Percentiles rank a stretch among this genome's conserved stretches.
Evolutionary conservation across 345 rosid genomes (phyloP).

Genomic region (Hypericum androsaemum): DNA sequence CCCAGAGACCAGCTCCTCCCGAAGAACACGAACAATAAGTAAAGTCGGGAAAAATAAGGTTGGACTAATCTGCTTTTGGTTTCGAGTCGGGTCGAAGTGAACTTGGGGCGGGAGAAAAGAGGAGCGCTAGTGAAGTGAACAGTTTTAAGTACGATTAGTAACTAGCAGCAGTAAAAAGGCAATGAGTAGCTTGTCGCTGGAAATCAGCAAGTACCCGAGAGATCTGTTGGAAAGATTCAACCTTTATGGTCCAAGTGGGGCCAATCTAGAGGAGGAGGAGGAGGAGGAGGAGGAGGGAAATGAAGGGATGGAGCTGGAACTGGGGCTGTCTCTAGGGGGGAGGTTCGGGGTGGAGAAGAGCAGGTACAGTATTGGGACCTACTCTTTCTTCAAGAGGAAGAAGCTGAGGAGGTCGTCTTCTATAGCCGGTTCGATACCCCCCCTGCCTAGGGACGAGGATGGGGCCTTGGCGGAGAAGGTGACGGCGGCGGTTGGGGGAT

Average conservation of each 20-base stretch:
- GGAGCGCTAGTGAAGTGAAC: too few species aligned
- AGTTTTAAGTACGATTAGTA: too few species aligned
- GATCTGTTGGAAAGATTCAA: constrained; percentile 37
- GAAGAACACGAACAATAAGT: too few species aligned
- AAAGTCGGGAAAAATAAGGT: too few species aligned
- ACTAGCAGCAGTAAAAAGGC: constrained; percentile 12
- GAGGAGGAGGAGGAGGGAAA: constrained; percentile 20
- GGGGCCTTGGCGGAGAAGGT: not conserved
- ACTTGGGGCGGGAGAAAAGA: too few species aligned
- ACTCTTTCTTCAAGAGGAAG: constrained; percentile 5
- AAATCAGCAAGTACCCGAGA: constrained; percentile 12
- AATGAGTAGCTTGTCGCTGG: constrained; percentile 3
- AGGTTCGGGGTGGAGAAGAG: constrained; percentile 72
- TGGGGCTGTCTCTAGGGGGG: constrained; percentile 73
- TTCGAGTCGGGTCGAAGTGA: too few species aligned
- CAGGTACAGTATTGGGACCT: constrained; percentile 4
- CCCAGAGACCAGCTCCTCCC: too few species aligned
- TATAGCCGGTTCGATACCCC: constrained; percentile 44
- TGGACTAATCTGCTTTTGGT: too few species aligned
- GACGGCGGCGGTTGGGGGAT: constrained; percentile 11
- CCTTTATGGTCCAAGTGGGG: not conserved
- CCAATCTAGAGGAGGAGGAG: not conserved
- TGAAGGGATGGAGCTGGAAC: constrained; percentile 55
- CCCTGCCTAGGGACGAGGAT: not conserved
- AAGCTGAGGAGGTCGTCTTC: constrained; percentile 47